Evolutionary conservation across 306 rosid species (phyloP).

Genomic region (Trifolium subterraneum): DNA sequence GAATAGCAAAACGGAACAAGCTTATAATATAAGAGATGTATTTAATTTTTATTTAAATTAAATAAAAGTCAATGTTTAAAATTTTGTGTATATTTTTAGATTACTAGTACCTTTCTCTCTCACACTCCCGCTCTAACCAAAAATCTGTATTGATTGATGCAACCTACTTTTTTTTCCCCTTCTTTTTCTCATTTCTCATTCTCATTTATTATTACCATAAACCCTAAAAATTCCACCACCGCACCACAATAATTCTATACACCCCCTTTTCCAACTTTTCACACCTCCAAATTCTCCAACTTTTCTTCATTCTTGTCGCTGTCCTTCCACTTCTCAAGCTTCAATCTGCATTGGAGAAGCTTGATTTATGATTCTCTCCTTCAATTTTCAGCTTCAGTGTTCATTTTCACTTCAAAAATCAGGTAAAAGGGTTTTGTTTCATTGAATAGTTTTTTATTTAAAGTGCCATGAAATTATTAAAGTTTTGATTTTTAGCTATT

Average conservation of each 20-base stretch:
- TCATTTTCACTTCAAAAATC: not conserved
- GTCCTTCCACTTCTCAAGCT: not conserved
- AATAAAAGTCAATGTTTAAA: not conserved
- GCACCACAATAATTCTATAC: not conserved
- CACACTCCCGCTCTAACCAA: slow-evolving; percentile 20
- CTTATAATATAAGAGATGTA: too few relatives aligned
- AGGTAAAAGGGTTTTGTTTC: not conserved
- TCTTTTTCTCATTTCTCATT: too few relatives aligned
- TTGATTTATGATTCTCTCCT: not conserved
- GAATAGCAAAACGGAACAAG: too few relatives aligned
- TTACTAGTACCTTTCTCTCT: not conserved
- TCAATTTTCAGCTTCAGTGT: not conserved
- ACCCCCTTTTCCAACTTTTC: not conserved
- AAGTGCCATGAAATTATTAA: not conserved
- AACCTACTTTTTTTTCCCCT: not conserved
- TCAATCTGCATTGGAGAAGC: not conserved
- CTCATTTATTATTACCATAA: not conserved
- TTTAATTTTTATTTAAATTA: too few relatives aligned
- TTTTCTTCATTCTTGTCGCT: not conserved
- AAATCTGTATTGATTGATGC: not conserved
- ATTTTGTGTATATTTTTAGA: not conserved
- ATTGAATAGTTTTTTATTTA: slow-evolving; percentile 10
- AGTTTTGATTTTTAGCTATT: slow-evolving; percentile 10
- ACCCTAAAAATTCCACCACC: slow-evolving; percentile 22
- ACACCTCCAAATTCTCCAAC: slow-evolving; percentile 1